Evolutionary conservation across 495 filamentous ascomycete genomes (phyloP).

Genomic region (Penicillium desertorum): DNA sequence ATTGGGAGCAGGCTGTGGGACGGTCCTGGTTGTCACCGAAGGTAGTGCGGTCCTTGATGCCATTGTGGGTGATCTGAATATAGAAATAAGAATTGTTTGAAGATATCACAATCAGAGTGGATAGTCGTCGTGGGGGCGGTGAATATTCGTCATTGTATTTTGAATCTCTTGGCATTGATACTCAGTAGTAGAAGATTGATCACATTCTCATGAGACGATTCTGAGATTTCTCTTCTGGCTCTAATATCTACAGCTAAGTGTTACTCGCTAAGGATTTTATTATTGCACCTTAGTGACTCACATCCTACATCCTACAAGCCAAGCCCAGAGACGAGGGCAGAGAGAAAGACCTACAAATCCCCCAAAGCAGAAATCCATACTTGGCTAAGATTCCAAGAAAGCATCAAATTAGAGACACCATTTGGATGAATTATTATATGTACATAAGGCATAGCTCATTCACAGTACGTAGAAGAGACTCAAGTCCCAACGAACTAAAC

Average conservation of each 20-base stretch:
- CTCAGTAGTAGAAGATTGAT: background rate
- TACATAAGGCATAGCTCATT: background rate
- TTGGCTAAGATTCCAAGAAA: background rate
- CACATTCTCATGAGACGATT: background rate
- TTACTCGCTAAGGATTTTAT: background rate
- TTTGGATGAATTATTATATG: background rate
- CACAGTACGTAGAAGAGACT: background rate
- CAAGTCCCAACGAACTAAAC: background rate
- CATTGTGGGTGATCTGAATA: constrained; percentile 19
- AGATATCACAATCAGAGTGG: background rate
- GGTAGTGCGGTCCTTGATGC: constrained; percentile 20
- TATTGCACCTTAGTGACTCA: background rate
- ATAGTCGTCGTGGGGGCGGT: constrained; percentile 8
- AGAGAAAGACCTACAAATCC: background rate
- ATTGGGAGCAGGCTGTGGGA: constrained; percentile 26
- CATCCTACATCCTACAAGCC: background rate
- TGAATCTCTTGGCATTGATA: constrained; percentile 7
- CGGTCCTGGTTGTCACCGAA: constrained; percentile 32
- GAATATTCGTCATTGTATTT: constrained; percentile 11
- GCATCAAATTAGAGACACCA: constrained; percentile 7
- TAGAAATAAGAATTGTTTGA: background rate
- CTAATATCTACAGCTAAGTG: background rate
- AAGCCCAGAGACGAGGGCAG: background rate
- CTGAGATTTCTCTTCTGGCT: background rate
- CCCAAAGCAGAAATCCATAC: background rate